Evolutionary conservation across 129 eudicot species (phyloP), one percentile per base, ranked within the genome.

Genomic region (Flaveria sonorensis): DNA sequence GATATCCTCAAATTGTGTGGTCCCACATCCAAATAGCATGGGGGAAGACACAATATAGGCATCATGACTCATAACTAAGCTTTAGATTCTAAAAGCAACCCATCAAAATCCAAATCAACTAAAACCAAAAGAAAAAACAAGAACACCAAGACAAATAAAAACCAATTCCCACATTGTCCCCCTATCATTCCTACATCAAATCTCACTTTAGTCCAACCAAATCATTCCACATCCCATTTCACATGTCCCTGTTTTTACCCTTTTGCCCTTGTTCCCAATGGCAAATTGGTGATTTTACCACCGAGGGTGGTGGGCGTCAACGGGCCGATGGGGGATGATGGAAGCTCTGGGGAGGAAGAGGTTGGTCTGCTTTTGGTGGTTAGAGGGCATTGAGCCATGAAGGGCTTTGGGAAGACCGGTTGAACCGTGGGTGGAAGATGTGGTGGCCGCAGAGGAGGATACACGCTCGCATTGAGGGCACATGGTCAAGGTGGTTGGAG

Each of bases 381-480:
- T 74, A 21, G 70, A 13, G 20, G 68, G 68, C 66, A 53, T 46
- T 30, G 71, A 77, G 55, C 50, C 77, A 40, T 28, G 78, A 78
- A 70, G 80, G 40, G 80, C 47, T 66, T 72, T 66, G 10, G 83
- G 81, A 24, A 69, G 70, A 11, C 76, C 39, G 3, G 61, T 67
- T 32, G 89, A 52, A 24, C 81, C 76, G 3, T 59, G 6, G 2
- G 80, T 72, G 0, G 84, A 55, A 9, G 92, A 43, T 10, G 87
- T 59, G 48, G 84, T 62, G 6, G 79, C 81, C 10, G 79, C 86
- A 0, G 93, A 79, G 1, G 89, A 73, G 10, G 85, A 79, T 1
- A 93, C 98, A 36, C 88, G 90, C 80, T 90, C 96, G 21, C 96
- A 92, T 46, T 88, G 88, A 47, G 98, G 92, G 79, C 98, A 92